These are phyloP conservation scores for Astrothelium subdiscretum DNA, from an alignment of 495 filamentous ascomycete genomes.

Conservation along the genomic window DNA sequence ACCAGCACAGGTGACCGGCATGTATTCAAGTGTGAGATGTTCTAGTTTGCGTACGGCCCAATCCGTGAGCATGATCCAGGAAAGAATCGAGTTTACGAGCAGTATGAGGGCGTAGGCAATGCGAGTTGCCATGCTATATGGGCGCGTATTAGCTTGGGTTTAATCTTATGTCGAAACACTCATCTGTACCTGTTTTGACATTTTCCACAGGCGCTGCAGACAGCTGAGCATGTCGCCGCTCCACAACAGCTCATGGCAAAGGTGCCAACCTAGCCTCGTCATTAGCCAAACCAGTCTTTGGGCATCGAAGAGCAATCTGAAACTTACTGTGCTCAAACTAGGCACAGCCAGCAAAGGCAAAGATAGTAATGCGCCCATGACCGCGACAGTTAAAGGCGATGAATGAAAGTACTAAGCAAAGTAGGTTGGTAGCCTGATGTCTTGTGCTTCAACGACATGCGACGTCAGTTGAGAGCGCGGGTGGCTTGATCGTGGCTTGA, in stretches of 20 bases:
- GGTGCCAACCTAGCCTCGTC: neutral
- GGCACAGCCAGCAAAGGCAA: conserved; percentile 81
- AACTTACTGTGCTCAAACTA: conserved; percentile 69
- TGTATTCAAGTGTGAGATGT: conserved; percentile 83
- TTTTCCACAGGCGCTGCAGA: conserved; percentile 90
- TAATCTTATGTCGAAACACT: neutral
- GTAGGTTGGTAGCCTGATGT: conserved; percentile 14
- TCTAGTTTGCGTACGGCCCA: conserved; percentile 96
- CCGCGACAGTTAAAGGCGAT: conserved; percentile 14
- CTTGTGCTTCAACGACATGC: conserved; percentile 1
- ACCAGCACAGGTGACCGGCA: conserved; percentile 81
- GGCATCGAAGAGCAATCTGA: neutral
- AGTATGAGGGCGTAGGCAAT: conserved; percentile 96
- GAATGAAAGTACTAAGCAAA: too few species aligned
- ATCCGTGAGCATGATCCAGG: conserved; percentile 98
- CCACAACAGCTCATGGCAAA: conserved; percentile 1
- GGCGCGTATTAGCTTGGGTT: neutral
- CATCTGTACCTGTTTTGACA: conserved; percentile 76
- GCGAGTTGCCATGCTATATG: conserved; percentile 75
- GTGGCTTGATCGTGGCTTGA: too few species aligned
- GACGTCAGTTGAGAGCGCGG: conserved; percentile 5
- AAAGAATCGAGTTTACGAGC: conserved; percentile 87
- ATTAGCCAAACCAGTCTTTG: conserved; percentile 1
- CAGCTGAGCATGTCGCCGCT: conserved; percentile 79
- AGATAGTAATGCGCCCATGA: conserved; percentile 86